These are phyloP conservation scores for Clausena lansium DNA, from an alignment of 345 rosid genomes.

Conservation along the genomic window DNA sequence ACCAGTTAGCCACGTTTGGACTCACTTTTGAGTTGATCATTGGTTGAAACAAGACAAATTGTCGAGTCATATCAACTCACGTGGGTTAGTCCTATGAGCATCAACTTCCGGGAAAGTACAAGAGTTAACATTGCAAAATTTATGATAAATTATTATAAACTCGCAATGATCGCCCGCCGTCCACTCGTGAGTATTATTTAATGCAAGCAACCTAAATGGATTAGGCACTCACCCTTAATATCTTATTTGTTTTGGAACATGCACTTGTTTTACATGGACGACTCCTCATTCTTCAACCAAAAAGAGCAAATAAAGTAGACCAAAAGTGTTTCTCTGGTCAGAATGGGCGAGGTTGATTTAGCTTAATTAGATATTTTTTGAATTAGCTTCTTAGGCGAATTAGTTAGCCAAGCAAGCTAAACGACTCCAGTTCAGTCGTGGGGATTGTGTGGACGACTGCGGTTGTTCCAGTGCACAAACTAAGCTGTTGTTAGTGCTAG, in stretches of 20 bases:
- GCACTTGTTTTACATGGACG: not conserved
- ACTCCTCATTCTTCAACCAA: constrained; percentile 3
- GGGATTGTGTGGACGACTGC: too few species aligned
- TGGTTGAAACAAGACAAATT: constrained; percentile 8
- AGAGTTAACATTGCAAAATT: not conserved
- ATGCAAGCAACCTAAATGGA: not conserved
- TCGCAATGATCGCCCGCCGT: not conserved
- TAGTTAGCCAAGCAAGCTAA: not conserved
- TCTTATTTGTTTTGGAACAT: not conserved
- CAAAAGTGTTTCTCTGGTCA: not conserved
- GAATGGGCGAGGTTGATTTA: not conserved
- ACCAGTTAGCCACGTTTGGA: not conserved
- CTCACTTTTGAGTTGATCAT: not conserved
- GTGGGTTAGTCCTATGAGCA: not conserved
- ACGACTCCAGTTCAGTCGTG: too few species aligned
- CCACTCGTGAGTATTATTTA: not conserved
- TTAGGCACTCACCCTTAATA: not conserved
- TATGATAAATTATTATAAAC: not conserved
- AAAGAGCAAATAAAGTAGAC: not conserved
- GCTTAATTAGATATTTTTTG: not conserved
- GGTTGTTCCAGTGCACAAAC: not conserved
- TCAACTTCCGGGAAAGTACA: not conserved
- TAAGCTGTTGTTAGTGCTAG: constrained; percentile 5
- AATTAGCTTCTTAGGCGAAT: too few species aligned
- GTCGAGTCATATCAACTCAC: constrained; percentile 13